Conservation (phyloP, 257 asterid species). For the Prunella vulgaris region DNA sequence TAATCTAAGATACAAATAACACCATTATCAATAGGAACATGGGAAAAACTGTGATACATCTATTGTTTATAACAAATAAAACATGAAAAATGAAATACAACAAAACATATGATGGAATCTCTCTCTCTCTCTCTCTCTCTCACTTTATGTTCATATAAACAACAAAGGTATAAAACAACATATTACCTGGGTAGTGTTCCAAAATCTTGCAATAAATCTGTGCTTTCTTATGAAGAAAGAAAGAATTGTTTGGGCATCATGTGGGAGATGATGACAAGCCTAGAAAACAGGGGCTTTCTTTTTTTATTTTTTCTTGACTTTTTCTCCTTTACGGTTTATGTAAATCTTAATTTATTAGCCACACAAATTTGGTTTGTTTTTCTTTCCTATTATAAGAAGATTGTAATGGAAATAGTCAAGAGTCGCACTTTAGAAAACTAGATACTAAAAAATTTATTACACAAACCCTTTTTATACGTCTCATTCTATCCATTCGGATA, state of each 20-base stretch:
- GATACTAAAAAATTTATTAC: no score
- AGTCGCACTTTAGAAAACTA: neutral
- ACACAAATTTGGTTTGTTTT: constrained; percentile 10
- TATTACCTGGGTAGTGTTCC: constrained; percentile 29
- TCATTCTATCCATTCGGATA: no score
- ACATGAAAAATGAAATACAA: neutral
- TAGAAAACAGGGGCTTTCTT: neutral
- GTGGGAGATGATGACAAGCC: constrained; percentile 7
- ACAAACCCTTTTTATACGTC: no score
- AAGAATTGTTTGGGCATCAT: constrained; percentile 12
- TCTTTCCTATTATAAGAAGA: constrained; percentile 2
- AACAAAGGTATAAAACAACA: neutral
- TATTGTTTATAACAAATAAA: neutral
- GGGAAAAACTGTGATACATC: neutral
- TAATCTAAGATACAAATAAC: neutral
- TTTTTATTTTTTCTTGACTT: constrained; percentile 11
- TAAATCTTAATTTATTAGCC: constrained; percentile 38
- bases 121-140: no score
- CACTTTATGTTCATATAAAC: neutral
- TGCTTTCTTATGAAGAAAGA: constrained; percentile 19
- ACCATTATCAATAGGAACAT: neutral
- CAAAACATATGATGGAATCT: no score
- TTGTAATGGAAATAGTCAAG: neutral
- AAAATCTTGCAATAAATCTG: constrained; percentile 7
- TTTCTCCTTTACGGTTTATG: constrained; percentile 32